Conservation (phyloP, 129 eudicot genomes). For the Tagetes patula region DNA sequence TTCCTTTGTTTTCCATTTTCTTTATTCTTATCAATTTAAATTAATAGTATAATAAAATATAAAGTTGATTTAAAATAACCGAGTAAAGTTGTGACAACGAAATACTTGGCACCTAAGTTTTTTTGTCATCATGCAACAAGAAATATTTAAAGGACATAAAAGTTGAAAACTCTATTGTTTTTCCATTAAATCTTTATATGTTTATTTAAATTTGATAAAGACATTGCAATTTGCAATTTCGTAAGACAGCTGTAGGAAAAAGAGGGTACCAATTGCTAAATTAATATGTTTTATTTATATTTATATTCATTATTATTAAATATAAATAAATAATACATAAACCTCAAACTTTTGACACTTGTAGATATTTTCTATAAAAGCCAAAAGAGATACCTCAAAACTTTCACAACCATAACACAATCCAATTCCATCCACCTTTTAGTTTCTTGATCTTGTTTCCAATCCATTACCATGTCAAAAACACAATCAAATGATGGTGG, state of each 20-base stretch:
- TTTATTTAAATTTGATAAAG: neutral
- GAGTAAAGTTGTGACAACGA: neutral
- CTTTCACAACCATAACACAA: neutral
- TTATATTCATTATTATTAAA: no score
- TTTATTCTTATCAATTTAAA: no score
- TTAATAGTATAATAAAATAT: neutral
- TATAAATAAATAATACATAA: no score
- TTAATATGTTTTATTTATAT: no score
- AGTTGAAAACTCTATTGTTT: no score
- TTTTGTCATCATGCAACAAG: neutral
- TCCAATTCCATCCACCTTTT: neutral
- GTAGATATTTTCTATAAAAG: no score
- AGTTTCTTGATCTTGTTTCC: neutral
- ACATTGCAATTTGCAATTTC: neutral
- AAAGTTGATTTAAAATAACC: neutral
- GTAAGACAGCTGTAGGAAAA: no score
- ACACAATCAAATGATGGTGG: neutral
- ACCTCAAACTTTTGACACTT: no score
- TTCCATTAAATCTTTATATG: no score
- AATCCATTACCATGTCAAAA: conserved; percentile 11
- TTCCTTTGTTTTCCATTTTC: no score
- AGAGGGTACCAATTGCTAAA: no score
- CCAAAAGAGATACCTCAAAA: neutral
- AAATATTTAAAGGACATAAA: no score
- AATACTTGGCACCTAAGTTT: neutral